Percentiles rank a stretch among this genome's conserved stretches.
phyloP scores from a whole-genome alignment of 768 basidiomycete species.

The Crassisporium funariophilum region DNA sequence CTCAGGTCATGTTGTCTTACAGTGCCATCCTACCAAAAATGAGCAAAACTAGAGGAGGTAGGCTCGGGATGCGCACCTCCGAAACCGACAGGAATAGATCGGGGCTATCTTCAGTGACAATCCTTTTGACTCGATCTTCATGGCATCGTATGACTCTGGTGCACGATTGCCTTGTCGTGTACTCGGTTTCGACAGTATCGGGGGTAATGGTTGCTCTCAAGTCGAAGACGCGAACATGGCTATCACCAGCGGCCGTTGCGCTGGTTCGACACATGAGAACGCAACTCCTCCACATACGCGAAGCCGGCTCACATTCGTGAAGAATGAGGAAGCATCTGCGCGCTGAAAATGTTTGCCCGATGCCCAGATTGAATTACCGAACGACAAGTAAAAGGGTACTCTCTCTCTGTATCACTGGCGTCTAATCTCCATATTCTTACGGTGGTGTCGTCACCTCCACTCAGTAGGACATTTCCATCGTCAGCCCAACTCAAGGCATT shows the following conservation, averaged over 20 bases:
- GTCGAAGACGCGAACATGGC: constrained; percentile 79
- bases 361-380: constrained; percentile 81
- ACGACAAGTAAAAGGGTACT: constrained; percentile 67
- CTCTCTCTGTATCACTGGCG: constrained; percentile 37
- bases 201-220: constrained; percentile 43
- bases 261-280: constrained; percentile 36
- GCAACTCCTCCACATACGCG: too few relatives aligned
- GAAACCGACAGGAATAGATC: constrained; percentile 77
- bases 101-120: constrained; percentile 78
- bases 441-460: constrained; percentile 75
- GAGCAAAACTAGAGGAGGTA: constrained; percentile 2
- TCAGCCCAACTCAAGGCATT: constrained; percentile 78
- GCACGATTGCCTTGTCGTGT: constrained; percentile 48
- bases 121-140: constrained; percentile 68
- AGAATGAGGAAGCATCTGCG: constrained; percentile 76
- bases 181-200: constrained; percentile 46
- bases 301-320: constrained; percentile 73
- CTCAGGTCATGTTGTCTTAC: constrained; percentile 89
- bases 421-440: constrained; percentile 82
- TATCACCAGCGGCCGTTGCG: constrained; percentile 74
- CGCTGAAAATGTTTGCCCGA: constrained; percentile 82
- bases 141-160: constrained; percentile 71
- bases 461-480: constrained; percentile 65
- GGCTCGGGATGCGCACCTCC: constrained; percentile 49
- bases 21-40: constrained; percentile 65